Base-by-base conservation (phyloP, 1,284 basidiomycete genomes). In the Ustilago cynodontis region DNA sequence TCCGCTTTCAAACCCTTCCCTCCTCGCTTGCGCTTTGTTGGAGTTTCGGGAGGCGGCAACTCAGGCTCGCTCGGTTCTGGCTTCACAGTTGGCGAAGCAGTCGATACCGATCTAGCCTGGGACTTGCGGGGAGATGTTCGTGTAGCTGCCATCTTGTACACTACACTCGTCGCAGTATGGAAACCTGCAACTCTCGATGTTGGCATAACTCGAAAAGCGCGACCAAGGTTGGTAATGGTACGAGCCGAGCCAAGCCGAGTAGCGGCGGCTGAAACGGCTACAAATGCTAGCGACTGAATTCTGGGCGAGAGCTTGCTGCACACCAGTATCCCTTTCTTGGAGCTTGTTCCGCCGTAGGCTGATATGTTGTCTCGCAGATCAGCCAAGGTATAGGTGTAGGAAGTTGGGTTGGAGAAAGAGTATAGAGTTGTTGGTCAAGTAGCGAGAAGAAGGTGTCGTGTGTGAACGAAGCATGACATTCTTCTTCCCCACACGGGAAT, bases 221-320 rank as follows among this genome's bases (percentile, higher is more conserved):
- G 6, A n/a, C 6, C 6, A 28, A 14, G 22, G 43, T 20, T 47
- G 22, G 61, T 18, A n/a, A 33, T 29, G 16, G 37, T 45, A 0
- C 28, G 55, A 31, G 45, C 24, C 13, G 24, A 24, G 39, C 54
- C 39, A 50, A 68, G 49, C 59, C 65, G 65, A 43, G 47, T 45
- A 45, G 65, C 55, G 47, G 55, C 65, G 51, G 45, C 47, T 49
- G 47, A 49, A 18, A 8, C 52, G 29, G 6, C 22, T n/a, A 2
- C 28, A 22, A 43, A 53, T 16, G 56, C 47, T 1, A 49, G 22
- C 14, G 61, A 65, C 67, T 53, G 61, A 70, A 70, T 70, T 13
- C 58, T 70, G 58, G 35, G 37, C 47, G 47, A 49, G 7, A 26
- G 47, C 47, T 4, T 22, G 22, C 22, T 47, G n/a, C 22, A 47